These are phyloP conservation scores for Cadophora sp. DNA, from an alignment of 2,329 filamentous ascomycete species.

Conservation along the genomic window DNA sequence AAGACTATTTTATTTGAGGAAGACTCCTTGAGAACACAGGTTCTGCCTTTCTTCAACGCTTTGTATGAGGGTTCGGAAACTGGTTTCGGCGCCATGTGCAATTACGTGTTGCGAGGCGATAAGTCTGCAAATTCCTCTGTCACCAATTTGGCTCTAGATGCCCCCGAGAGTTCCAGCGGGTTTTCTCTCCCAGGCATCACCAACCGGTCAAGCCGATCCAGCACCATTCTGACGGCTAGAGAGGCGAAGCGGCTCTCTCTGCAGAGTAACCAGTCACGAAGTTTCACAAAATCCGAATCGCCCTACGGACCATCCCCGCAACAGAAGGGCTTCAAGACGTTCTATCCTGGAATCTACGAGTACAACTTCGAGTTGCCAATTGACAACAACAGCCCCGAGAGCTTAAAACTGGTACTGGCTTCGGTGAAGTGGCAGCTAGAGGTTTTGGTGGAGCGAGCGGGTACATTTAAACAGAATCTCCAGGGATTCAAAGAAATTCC, in stretches of 20 bases:
- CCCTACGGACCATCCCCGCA: slow-evolving; percentile 59
- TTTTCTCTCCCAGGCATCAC: slow-evolving; percentile 39
- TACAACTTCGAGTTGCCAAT: slow-evolving; percentile 81
- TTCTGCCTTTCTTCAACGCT: slow-evolving; percentile 90
- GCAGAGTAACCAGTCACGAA: slow-evolving; percentile 69
- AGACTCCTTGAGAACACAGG: slow-evolving; percentile 86
- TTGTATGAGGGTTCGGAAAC: slow-evolving; percentile 65
- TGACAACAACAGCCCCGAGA: slow-evolving; percentile 77
- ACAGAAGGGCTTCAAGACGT: slow-evolving; percentile 74
- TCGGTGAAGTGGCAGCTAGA: slow-evolving; percentile 75
- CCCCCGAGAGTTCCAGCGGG: slow-evolving; percentile 16
- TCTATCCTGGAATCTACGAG: slow-evolving; percentile 54
- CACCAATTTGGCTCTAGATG: slow-evolving; percentile 33
- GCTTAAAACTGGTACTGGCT: slow-evolving; percentile 74
- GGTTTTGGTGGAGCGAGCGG: slow-evolving; percentile 71
- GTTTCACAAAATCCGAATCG: slow-evolving; percentile 70
- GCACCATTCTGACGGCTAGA: slow-evolving; percentile 35
- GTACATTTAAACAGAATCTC: slow-evolving; percentile 74
- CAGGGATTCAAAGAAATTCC: slow-evolving; percentile 70
- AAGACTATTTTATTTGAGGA: slow-evolving; percentile 86
- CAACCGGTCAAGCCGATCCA: slow-evolving; percentile 39
- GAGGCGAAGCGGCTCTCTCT: slow-evolving; percentile 65
- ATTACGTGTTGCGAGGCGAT: slow-evolving; percentile 51
- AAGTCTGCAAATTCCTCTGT: slow-evolving; percentile 41
- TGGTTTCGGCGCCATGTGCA: slow-evolving; percentile 67